Percentiles rank a stretch among this genome's conserved stretches.
These are phyloP conservation scores for Massospora cicadina DNA, from an alignment of 371 early-diverging fungal species.

Conservation along the genomic window DNA sequence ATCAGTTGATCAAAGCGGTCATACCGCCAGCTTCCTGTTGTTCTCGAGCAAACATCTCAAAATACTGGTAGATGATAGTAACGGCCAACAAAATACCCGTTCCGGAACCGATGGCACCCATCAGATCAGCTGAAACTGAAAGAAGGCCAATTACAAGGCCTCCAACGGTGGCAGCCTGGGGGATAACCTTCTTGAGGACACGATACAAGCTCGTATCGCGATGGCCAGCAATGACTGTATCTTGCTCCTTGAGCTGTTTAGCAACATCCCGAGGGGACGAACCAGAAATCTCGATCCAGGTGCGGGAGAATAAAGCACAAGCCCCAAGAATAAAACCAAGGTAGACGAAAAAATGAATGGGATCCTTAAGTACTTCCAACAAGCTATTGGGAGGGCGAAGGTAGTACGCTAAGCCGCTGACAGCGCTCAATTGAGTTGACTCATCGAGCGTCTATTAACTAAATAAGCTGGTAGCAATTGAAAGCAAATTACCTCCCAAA, in stretches of 20 bases:
- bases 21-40: slow-evolving; percentile 11
- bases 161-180: slow-evolving; percentile 88
- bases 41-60: slow-evolving; percentile 95
- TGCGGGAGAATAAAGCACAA: slow-evolving; percentile 92
- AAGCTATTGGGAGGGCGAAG: slow-evolving; percentile 90
- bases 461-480: slow-evolving; percentile 11
- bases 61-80: slow-evolving; percentile 98
- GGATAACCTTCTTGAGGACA: slow-evolving; percentile 97
- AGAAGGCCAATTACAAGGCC: slow-evolving; percentile 93
- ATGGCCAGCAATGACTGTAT: slow-evolving; percentile 92
- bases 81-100: slow-evolving; percentile 98
- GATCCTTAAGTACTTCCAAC: slow-evolving; percentile 65
- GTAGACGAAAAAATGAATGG: slow-evolving; percentile 92
- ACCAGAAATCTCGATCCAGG: slow-evolving; percentile 97
- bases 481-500: slow-evolving; percentile 60
- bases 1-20: slow-evolving; percentile 5
- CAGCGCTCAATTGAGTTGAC: slow-evolving; percentile 73
- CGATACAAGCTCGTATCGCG: slow-evolving; percentile 94
- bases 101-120: slow-evolving; percentile 95
- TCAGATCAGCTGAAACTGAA: slow-evolving; percentile 86
- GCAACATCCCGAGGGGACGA: slow-evolving; percentile 97
- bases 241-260: slow-evolving; percentile 92
- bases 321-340: slow-evolving; percentile 77
- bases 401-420: slow-evolving; percentile 94
- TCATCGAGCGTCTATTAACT: slow-evolving; percentile 45